Conservation (phyloP, 2,329 filamentous ascomycete species). For the Fusarium veterinarium region DNA sequence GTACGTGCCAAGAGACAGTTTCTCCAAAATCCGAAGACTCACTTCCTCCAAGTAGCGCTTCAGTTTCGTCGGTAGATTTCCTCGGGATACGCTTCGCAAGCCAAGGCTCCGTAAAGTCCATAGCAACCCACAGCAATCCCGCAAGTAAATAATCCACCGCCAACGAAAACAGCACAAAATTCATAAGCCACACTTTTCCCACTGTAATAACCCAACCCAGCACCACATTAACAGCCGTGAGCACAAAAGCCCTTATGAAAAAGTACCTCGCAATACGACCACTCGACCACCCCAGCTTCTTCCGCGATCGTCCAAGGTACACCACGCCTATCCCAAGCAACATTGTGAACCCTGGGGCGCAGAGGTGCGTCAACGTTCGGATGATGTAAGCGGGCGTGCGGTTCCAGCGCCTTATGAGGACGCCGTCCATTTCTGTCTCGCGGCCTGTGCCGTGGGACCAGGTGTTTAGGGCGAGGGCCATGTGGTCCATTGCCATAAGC, state of each 20-base stretch:
- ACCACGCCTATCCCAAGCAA: constrained; percentile 60
- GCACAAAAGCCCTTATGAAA: constrained; percentile 32
- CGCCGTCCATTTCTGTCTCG: constrained; percentile 52
- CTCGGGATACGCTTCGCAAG: constrained; percentile 40
- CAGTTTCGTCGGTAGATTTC: constrained; percentile 39
- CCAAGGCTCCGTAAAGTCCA: constrained; percentile 50
- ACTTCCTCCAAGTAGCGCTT: constrained; percentile 45
- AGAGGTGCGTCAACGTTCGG: constrained; percentile 58
- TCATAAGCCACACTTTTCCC: constrained; percentile 56
- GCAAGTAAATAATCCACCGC: constrained; percentile 59
- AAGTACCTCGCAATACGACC: constrained; percentile 54
- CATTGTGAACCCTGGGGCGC: constrained; percentile 59
- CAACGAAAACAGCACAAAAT: constrained; percentile 57
- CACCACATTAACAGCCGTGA: constrained; percentile 48
- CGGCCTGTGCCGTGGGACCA: constrained; percentile 56
- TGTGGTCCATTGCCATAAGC: constrained; percentile 59
- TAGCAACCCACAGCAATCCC: constrained; percentile 55
- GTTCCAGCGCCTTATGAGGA: constrained; percentile 53
- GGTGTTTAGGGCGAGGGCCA: constrained; percentile 51
- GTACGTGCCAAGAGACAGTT: constrained; percentile 53
- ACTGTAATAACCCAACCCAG: constrained; percentile 49
- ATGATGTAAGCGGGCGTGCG: constrained; percentile 51
- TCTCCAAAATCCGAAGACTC: neutral
- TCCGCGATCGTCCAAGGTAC: constrained; percentile 57
- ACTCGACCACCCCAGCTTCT: constrained; percentile 53